A percentile compares a stretch with the other conserved stretches of the same genome.
phyloP scores from a whole-genome alignment of 1,139 yeast genomes.

The Geotrichum carabidarum region DNA sequence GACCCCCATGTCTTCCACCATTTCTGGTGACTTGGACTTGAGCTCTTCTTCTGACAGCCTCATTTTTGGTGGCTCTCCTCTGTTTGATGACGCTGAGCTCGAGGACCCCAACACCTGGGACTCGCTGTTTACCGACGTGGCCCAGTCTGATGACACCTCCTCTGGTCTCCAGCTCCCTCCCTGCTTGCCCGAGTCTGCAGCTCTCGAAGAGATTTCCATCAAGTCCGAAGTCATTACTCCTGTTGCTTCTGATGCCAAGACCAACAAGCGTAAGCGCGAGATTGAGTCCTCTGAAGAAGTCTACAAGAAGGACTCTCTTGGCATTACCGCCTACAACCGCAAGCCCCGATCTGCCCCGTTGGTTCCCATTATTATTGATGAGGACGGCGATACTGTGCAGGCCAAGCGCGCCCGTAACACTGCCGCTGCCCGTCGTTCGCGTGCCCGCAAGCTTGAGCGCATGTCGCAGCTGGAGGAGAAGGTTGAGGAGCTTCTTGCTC shows the following conservation, averaged over 20 bases:
- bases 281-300: slow-evolving; percentile 5
- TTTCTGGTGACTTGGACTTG: slow-evolving; percentile 35
- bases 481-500: slow-evolving; percentile 58
- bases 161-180: background rate
- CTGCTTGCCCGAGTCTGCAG: background rate
- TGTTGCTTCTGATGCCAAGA: background rate
- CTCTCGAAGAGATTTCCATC: slow-evolving; percentile 1
- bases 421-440: slow-evolving; percentile 92
- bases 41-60: slow-evolving; percentile 24
- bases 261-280: slow-evolving; percentile 15
- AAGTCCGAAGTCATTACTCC: slow-evolving; percentile 6
- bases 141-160: slow-evolving; percentile 1
- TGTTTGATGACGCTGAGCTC: slow-evolving; percentile 34
- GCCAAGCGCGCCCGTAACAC: slow-evolving; percentile 90
- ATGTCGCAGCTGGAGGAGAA: slow-evolving; percentile 75
- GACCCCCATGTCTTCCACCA: slow-evolving; percentile 29
- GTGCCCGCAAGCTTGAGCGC: slow-evolving; percentile 89
- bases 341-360: slow-evolving; percentile 44
- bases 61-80: slow-evolving; percentile 34
- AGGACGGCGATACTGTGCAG: slow-evolving; percentile 58
- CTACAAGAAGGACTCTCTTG: slow-evolving; percentile 38
- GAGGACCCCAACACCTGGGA: slow-evolving; percentile 35
- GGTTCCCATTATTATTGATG: slow-evolving; percentile 55
- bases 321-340: slow-evolving; percentile 39
- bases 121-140: slow-evolving; percentile 31